These are phyloP conservation scores for Aspergillus novofumigatus DNA, from an alignment of 2,329 filamentous ascomycete genomes.

Conservation along the genomic window DNA sequence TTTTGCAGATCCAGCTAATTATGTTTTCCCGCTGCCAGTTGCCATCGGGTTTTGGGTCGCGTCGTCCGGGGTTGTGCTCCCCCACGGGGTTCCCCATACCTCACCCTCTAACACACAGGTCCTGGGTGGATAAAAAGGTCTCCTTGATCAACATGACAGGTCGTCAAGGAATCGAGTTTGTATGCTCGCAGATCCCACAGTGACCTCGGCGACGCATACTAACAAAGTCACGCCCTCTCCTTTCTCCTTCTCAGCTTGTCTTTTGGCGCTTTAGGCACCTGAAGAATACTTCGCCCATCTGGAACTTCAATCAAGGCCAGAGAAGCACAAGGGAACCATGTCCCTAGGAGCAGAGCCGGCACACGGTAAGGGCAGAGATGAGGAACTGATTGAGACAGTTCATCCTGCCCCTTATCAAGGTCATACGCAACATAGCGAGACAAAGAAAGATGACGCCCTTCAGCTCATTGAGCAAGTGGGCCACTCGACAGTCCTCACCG, in stretches of 20 bases:
- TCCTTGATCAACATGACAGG: neutral
- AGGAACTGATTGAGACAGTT: conserved; percentile 27
- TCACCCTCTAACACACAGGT: neutral
- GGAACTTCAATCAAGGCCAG: neutral
- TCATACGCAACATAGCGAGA: neutral
- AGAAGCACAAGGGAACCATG: conserved; percentile 13
- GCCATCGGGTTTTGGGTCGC: conserved; percentile 8
- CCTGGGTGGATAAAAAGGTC: neutral
- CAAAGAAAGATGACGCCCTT: conserved; percentile 46
- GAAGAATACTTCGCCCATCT: neutral
- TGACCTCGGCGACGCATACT: neutral
- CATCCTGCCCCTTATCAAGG: conserved; percentile 5
- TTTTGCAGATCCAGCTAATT: neutral
- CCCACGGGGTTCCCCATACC: conserved; percentile 22
- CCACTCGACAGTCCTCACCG: conserved; percentile 46
- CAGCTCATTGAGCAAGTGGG: conserved; percentile 46
- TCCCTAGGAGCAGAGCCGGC: conserved; percentile 13
- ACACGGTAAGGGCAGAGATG: conserved; percentile 15
- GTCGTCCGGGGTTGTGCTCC: conserved; percentile 18
- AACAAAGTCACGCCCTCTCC: neutral
- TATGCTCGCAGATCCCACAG: neutral
- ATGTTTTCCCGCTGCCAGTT: neutral
- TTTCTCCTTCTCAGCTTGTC: neutral
- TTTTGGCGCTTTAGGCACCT: neutral
- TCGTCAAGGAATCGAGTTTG: neutral